Evolutionary conservation across 2,329 filamentous ascomycete species (phyloP).

Genomic region (Elsinoe ampelina): DNA sequence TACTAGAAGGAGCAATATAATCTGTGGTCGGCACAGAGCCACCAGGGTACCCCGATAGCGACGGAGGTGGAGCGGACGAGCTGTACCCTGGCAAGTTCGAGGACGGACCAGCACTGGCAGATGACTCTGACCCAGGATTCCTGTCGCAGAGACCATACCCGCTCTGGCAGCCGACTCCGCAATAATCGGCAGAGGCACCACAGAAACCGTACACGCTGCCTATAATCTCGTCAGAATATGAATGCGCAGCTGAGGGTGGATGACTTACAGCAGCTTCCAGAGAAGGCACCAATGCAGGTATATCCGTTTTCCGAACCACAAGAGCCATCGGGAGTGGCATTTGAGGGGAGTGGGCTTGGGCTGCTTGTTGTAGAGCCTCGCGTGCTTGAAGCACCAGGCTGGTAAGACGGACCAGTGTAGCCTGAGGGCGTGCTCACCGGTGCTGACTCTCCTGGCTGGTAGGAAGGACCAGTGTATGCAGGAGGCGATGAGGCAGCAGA

Average conservation of each 20-base stretch:
- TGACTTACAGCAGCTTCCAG: conserved; percentile 11
- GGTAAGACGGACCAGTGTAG: not conserved
- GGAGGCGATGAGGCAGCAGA: not conserved
- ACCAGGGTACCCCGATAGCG: not conserved
- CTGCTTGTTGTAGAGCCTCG: not conserved
- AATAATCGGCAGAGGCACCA: conserved; percentile 14
- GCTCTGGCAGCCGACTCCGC: conserved; percentile 15
- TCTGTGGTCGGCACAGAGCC: not conserved
- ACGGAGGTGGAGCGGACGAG: not conserved
- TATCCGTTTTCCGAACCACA: conserved; percentile 9
- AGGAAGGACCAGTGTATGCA: not conserved
- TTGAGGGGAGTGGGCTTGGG: not conserved
- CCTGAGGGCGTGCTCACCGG: not conserved
- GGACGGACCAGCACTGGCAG: not conserved
- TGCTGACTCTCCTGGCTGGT: not conserved
- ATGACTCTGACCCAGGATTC: not conserved
- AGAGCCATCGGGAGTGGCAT: conserved; percentile 5
- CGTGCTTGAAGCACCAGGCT: not conserved
- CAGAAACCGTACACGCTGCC: conserved; percentile 17
- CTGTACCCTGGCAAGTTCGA: not conserved
- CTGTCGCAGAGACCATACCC: conserved; percentile 8
- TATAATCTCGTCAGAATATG: not conserved
- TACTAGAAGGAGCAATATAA: not conserved
- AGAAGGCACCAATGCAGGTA: conserved; percentile 11
- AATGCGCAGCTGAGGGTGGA: not conserved